Percentiles rank a stretch among this genome's conserved stretches.
These are phyloP conservation scores for Chaetothyriales sp. DNA, from an alignment of 2,329 filamentous ascomycete species.

Conservation along the genomic window DNA sequence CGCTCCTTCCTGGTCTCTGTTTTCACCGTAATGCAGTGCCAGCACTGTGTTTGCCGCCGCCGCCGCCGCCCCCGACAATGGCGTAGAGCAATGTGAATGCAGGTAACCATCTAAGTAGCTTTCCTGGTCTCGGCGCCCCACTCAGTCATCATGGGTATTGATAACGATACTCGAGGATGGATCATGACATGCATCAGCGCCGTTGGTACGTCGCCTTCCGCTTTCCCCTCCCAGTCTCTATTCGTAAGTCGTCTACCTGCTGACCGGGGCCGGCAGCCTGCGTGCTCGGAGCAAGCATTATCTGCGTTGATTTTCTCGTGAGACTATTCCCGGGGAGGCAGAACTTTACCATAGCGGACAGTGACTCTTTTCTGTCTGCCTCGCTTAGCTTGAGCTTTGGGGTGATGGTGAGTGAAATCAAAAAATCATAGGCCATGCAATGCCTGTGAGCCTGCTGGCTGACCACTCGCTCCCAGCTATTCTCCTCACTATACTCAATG, in stretches of 20 bases:
- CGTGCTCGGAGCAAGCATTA: conserved; percentile 64
- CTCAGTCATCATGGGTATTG: conserved; percentile 33
- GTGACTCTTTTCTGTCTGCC: conserved; percentile 71
- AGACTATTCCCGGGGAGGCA: conserved; percentile 58
- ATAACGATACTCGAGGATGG: conserved; percentile 85
- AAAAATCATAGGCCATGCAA: neutral
- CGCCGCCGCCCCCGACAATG: neutral
- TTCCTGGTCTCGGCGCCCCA: neutral
- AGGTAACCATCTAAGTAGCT: neutral
- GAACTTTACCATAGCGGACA: conserved; percentile 78
- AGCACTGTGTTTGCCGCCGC: neutral
- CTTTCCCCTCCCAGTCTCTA: conserved; percentile 1
- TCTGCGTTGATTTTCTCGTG: conserved; percentile 71
- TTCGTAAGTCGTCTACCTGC: conserved; percentile 5
- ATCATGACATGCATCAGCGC: conserved; percentile 76
- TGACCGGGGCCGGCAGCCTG: conserved; percentile 26
- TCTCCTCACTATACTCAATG: conserved; percentile 87
- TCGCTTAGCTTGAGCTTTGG: conserved; percentile 89
- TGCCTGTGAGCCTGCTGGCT: neutral
- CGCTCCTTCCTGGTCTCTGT: neutral
- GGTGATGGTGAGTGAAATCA: conserved; percentile 59
- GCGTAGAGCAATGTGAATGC: neutral
- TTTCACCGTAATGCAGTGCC: neutral
- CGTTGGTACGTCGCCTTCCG: conserved; percentile 40
- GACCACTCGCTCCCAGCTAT: conserved; percentile 46